Conservation (phyloP, 2,329 filamentous ascomycete genomes). For the Blastomyces percursus region DNA sequence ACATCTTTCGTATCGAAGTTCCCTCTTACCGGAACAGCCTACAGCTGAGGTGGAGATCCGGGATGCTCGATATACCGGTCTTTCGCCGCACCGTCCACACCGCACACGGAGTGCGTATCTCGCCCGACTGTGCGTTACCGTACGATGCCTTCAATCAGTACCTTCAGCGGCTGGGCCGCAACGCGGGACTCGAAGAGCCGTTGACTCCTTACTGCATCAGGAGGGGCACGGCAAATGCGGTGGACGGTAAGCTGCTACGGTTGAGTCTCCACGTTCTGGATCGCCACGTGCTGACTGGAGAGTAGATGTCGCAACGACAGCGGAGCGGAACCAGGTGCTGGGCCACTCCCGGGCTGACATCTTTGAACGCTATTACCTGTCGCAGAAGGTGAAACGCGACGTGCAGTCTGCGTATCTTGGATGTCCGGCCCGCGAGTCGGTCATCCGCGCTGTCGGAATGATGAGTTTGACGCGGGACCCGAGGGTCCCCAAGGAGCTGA, state of each 20-base stretch:
- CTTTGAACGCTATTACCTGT: constrained; percentile 5
- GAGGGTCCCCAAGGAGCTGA: constrained; percentile 1
- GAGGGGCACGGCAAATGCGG: too few relatives aligned
- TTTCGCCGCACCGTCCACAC: not conserved
- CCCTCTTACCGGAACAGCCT: constrained; percentile 2
- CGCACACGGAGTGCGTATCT: not conserved
- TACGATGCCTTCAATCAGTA: constrained; percentile 5
- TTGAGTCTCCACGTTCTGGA: too few relatives aligned
- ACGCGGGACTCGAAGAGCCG: constrained; percentile 14
- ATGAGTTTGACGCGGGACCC: too few relatives aligned
- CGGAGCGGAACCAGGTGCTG: constrained; percentile 16
- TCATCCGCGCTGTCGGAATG: too few relatives aligned
- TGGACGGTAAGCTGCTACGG: constrained; percentile 12
- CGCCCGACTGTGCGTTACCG: not conserved
- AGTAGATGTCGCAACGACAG: constrained; percentile 12
- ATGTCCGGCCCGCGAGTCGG: constrained; percentile 2
- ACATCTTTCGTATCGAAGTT: not conserved
- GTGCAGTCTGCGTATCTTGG: constrained; percentile 3
- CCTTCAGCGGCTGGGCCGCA: constrained; percentile 13
- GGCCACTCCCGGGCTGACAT: constrained; percentile 10
- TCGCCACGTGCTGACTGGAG: constrained; percentile 5
- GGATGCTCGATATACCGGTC: constrained; percentile 3
- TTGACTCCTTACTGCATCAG: too few relatives aligned
- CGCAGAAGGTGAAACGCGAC: constrained; percentile 4
- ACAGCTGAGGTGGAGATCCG: constrained; percentile 1